Conservation (phyloP, 148 eudicot genomes). For the Hydrangea macrophylla region DNA sequence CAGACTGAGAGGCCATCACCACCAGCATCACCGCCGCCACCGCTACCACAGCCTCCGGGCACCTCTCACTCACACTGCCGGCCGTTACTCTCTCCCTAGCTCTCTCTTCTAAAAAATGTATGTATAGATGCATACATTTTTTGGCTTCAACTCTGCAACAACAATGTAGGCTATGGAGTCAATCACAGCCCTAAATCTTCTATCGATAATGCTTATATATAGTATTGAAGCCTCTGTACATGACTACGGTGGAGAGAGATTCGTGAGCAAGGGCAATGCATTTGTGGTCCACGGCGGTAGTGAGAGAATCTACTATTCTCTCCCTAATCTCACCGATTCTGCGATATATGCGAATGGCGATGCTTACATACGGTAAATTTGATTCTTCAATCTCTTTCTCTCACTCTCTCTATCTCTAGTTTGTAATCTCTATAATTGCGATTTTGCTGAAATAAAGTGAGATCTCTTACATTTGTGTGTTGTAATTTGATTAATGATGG, state of each 20-base stretch:
- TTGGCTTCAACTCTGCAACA: neutral
- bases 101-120: neutral
- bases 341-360: conserved; percentile 37
- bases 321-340: conserved; percentile 28
- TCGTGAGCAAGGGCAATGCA: conserved; percentile 75
- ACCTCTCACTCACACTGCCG: no score
- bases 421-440: no score
- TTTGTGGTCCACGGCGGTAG: conserved; percentile 91
- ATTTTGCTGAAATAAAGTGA: neutral
- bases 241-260: conserved; percentile 50
- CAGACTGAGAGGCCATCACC: no score
- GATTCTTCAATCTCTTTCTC: neutral
- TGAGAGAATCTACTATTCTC: conserved; percentile 70
- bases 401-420: no score
- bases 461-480: conserved; percentile 1
- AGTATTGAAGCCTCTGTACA: conserved; percentile 76
- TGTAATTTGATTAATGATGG: neutral
- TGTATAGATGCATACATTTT: no score
- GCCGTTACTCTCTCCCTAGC: neutral
- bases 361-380: conserved; percentile 66
- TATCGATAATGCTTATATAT: neutral
- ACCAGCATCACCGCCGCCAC: no score
- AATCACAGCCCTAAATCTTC: conserved; percentile 9
- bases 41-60: no score
- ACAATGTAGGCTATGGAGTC: conserved; percentile 15